Percentiles rank a stretch among this genome's conserved stretches.
Evolutionary conservation across 2,329 filamentous ascomycete genomes (phyloP).

Genomic region (Aureobasidium sp.): DNA sequence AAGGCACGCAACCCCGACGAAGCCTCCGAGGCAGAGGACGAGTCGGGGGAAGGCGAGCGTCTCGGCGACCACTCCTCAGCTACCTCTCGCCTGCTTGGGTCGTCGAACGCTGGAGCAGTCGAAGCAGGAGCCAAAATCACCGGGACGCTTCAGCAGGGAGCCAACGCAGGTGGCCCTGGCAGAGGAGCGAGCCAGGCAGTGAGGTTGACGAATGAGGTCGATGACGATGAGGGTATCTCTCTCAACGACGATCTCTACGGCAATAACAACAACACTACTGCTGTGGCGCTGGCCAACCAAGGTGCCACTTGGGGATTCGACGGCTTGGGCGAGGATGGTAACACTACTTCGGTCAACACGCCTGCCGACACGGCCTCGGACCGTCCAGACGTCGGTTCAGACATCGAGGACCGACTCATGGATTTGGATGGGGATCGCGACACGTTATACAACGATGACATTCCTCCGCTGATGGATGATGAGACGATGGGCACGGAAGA

Average conservation of each 20-base stretch:
- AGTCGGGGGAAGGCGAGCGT: conserved; percentile 42
- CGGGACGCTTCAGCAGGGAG: conserved; percentile 9
- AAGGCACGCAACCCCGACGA: conserved; percentile 46
- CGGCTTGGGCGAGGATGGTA: background rate
- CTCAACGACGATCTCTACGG: conserved; percentile 1
- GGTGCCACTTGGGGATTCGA: background rate
- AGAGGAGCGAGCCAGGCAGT: conserved; percentile 11
- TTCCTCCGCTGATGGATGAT: background rate
- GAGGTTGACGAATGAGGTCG: conserved; percentile 5
- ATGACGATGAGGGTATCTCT: conserved; percentile 1
- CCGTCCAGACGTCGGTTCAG: background rate
- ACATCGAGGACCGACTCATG: background rate
- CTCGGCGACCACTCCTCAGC: conserved; percentile 84
- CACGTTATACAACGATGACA: background rate
- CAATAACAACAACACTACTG: background rate
- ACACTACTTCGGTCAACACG: background rate
- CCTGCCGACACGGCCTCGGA: background rate
- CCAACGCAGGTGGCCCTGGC: conserved; percentile 7
- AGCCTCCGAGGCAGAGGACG: conserved; percentile 32
- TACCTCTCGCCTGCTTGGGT: conserved; percentile 82
- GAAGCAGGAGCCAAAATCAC: conserved; percentile 48
- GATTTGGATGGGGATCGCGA: background rate
- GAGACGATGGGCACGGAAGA: background rate
- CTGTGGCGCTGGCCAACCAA: background rate
- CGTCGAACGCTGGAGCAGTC: conserved; percentile 78